Evolutionary conservation across 2,329 filamentous ascomycete species (phyloP), one percentile per base, ranked within the genome.

Genomic region (Periconia sp.): DNA sequence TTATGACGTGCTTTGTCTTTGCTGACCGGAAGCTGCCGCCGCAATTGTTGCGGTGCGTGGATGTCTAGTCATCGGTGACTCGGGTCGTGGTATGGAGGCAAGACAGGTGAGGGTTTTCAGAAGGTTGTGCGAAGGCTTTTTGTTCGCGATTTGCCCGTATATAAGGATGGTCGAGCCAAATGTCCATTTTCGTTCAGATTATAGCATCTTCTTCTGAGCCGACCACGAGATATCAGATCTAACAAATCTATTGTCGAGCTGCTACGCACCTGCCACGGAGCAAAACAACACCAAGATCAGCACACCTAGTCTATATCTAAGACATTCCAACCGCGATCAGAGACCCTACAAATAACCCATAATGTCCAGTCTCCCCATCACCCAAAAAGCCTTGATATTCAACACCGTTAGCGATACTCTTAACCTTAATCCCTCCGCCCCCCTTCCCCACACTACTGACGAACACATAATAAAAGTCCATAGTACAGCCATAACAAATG

Each of bases 401-500:
- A 52, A 60, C 40, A 51, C 45, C 15, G 30, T 34, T 5, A 54
- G 46, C 34, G 31, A 25, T 36, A 36, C 24, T 15, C 46, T 60
- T 11, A 48, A 50, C 41, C 33, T 57, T 40, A 35, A 34, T 10
- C 12, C 44, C 26, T 18, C 44, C 5, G 15, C 46, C 8, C 42
- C 52, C 5, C 4, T 59, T 21, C 54, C 56, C 10, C 7, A 15
- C 19, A 12, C 39, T 2, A 4, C 28, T n/a, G 24, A 24, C 10
- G 57, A 75, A 42, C 73, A 75, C 46, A 61, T 77, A 18, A 66
- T 78, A 57, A 58, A 57, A 24, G 66, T 74, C 16, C 66, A 73
- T 41, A 45, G 65, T 40, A 68, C 66, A 16, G 68, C 72, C 11
- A 69, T 74, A 10, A 75, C 72, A 29, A 66, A 68, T 8, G 67